Conservation (phyloP, 1,284 basidiomycete genomes). For the Ceratobasidium sp. region DNA sequence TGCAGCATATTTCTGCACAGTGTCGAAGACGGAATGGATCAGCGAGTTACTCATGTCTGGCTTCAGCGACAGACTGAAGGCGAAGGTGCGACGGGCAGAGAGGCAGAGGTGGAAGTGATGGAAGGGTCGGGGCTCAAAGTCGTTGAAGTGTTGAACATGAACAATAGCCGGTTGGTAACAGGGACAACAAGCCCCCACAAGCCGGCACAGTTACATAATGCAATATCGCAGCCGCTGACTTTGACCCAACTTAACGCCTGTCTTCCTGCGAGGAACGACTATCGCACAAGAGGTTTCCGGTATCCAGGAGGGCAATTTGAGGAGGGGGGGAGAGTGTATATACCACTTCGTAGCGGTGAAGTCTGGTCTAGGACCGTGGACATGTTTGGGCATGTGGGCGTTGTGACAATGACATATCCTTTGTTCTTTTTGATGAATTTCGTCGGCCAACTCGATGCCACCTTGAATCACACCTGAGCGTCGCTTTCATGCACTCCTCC, state of each 20-base stretch:
- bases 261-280: neutral
- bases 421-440: constrained; percentile 8
- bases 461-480: constrained; percentile 28
- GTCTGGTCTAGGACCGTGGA: neutral
- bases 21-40: neutral
- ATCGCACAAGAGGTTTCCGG: neutral
- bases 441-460: neutral
- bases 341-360: neutral
- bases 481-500: neutral
- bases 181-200: constrained; percentile 28
- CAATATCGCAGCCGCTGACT: neutral
- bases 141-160: neutral
- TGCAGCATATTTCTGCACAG: neutral
- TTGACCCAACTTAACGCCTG: neutral
- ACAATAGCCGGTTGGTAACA: constrained; percentile 1
- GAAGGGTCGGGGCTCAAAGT: constrained; percentile 7
- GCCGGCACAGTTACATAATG: constrained; percentile 5
- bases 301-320: neutral
- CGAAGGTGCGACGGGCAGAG: neutral
- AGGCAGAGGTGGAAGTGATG: neutral
- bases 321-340: neutral
- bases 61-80: constrained; percentile 9
- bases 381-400: constrained; percentile 31
- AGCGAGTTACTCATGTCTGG: constrained; percentile 25
- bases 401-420: constrained; percentile 3